Base-by-base conservation (phyloP, 441 rosid genomes). In the Euphorbia schlechtendalii region DNA sequence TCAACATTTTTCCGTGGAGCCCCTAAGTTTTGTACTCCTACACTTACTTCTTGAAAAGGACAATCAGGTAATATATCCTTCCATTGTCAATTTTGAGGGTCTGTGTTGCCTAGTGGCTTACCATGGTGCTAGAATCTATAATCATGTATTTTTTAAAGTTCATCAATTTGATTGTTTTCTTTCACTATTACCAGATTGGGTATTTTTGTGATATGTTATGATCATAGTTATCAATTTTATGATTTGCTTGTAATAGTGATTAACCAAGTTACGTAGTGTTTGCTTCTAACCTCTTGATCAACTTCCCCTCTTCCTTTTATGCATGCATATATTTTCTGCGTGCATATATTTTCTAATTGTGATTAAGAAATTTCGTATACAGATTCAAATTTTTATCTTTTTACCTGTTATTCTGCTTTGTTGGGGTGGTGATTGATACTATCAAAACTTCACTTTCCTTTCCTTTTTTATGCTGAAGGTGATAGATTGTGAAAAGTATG, bases 1-100 rank as follows among this genome's bases (percentile, higher is more conserved):
- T 71, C 94, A 84, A 59, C 97, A 94, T 76, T 91, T 94, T 75
- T 82, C 82, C 55, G 30, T 66, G 69, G 96, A 87, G 80, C 87
- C 96, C 52, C 67, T 81, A 56, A 88, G 93, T 78, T 76, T 79
- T 77, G 32, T 94, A 71, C 83, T 86, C 30, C 77, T 65, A 28
- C 79, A 77, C 63, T 78, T 84, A 71, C 79, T 72, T 73, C 76
- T 53, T 54, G 89, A 83, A 73, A 77, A 72, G 45, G 76, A 67
- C 57, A 65, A 65, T 61, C 77, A 79, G 96, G 97, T 94, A 73
- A 67, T 66, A 60, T 70, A 66, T 68, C 57, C 61, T 1, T 20
- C 57, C 5, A 55, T 49, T 65, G 6, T 30, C 8, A 36, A 46
- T 12, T 21, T 28, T 15, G 15, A 30, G 46, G 13, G 11, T n/a